Evolutionary conservation across 495 filamentous ascomycete genomes (phyloP), one percentile per base, ranked within the genome.

Genomic region (Trichoderma gamsii): DNA sequence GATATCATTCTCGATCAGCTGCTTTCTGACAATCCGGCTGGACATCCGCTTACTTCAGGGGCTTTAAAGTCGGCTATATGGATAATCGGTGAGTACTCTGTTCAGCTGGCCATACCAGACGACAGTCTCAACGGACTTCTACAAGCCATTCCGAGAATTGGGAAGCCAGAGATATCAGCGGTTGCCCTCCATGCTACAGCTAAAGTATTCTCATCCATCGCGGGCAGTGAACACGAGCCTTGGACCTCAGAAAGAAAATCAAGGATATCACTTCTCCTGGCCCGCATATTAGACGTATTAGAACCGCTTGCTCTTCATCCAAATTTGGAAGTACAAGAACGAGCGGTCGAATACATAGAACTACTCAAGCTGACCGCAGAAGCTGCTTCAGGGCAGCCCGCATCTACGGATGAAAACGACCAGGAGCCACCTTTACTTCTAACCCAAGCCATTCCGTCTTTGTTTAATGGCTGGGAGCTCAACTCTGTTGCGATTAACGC

Each of bases 301-400:
- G 93, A 97, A 65, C 82, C 86, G 0, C 77, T 97, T 32, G 83
- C 88, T 0, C 83, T 86, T 5, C 92, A 97, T 74, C 92, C 96
- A 0, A 89, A 87, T 71, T 80, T 99, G 12, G 95, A 98, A 72
- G 92, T 98, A n/a, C 95, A 99, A 76, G 95, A 98, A 77, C 86
- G 96, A 64, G 88, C 92, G 9, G 93, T 97, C 18, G 94, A 97
- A 73, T 96, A 94, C 72, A 82, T 90, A 2, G 95, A 99, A 72
- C 83, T 98, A 5, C 85, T 97, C 71, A 90, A 91, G 59, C 81
- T 99, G 52, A 90, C 90, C 15, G 84, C 86, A 0, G 94, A 99
- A 78, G 91, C 94, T 27, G 83, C 89, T 7, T 80, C 83, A 6
- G 85, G 84, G n/a, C 88, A 91, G 63, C 78, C 81, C 4, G 76